Evolutionary conservation across 495 filamentous ascomycete species (phyloP).

Genomic region (Terfezia claveryi): DNA sequence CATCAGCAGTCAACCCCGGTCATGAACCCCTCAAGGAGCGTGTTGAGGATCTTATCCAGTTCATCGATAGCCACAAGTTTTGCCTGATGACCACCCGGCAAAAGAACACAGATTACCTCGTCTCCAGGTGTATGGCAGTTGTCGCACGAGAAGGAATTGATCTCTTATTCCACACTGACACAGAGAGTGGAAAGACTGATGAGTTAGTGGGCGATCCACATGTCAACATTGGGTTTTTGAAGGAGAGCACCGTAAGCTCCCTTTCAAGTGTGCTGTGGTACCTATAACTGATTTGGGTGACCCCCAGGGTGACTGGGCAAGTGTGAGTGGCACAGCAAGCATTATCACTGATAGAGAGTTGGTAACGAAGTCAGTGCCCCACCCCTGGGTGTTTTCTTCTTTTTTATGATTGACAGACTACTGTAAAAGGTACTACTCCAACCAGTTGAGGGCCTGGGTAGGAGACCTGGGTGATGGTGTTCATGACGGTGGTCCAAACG

Average conservation of each 20-base stretch:
- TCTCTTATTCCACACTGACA: constrained; percentile 84
- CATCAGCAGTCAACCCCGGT: constrained; percentile 45
- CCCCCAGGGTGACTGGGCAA: constrained; percentile 41
- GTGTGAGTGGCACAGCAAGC: constrained; percentile 46
- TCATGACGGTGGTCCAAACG: constrained; percentile 61
- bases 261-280: neutral
- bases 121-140: constrained; percentile 73
- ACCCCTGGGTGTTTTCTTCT: neutral
- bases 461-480: constrained; percentile 76
- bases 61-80: constrained; percentile 52
- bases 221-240: constrained; percentile 72
- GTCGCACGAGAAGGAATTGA: constrained; percentile 61
- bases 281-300: neutral
- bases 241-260: constrained; percentile 38
- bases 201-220: constrained; percentile 55
- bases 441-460: constrained; percentile 61
- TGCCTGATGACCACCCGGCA: constrained; percentile 54
- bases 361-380: constrained; percentile 38
- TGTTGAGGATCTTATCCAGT: constrained; percentile 48
- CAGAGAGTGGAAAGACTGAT: constrained; percentile 75
- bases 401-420: neutral
- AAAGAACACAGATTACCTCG: constrained; percentile 33
- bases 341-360: constrained; percentile 44
- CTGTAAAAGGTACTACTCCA: constrained; percentile 31
- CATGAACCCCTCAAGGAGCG: constrained; percentile 50